Conservation (phyloP, 2,329 filamentous ascomycete genomes). For the Pestalotiopsis sp. region DNA sequence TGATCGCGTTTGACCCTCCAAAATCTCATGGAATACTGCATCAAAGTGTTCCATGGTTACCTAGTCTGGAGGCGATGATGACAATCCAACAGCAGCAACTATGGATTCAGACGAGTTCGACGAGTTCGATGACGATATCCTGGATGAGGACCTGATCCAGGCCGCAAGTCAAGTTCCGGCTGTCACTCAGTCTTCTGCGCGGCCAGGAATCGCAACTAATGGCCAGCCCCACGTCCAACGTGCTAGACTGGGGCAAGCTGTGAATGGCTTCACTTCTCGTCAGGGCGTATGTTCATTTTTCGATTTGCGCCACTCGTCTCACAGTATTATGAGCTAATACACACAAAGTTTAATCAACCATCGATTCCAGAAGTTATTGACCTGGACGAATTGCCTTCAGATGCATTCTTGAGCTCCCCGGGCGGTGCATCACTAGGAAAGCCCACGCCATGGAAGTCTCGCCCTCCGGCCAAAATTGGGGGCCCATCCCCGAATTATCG, state of each 20-base stretch:
- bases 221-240: slow-evolving; percentile 18
- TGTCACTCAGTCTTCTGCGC: slow-evolving; percentile 26
- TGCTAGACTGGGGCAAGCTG: slow-evolving; percentile 3
- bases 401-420: slow-evolving; percentile 71
- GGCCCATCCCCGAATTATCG: slow-evolving; percentile 44
- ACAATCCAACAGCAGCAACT: background rate
- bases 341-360: slow-evolving; percentile 13
- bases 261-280: slow-evolving; percentile 15
- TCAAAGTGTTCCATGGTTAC: background rate
- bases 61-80: background rate
- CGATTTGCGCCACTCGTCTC: background rate
- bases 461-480: slow-evolving; percentile 31
- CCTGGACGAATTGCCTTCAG: slow-evolving; percentile 60
- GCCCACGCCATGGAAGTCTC: slow-evolving; percentile 18
- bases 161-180: slow-evolving; percentile 54
- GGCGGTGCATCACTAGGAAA: slow-evolving; percentile 24
- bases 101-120: slow-evolving; percentile 67
- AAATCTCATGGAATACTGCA: background rate
- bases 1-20: slow-evolving; percentile 1
- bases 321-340: background rate
- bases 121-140: slow-evolving; percentile 66
- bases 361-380: slow-evolving; percentile 35
- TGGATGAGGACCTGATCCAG: slow-evolving; percentile 67
- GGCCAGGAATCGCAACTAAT: slow-evolving; percentile 13
- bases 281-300: slow-evolving; percentile 12